A percentile compares a stretch with the other conserved stretches of the same genome.
phyloP scores from a whole-genome alignment of 2,329 filamentous ascomycete species.

The Nannizzia gypsea region DNA sequence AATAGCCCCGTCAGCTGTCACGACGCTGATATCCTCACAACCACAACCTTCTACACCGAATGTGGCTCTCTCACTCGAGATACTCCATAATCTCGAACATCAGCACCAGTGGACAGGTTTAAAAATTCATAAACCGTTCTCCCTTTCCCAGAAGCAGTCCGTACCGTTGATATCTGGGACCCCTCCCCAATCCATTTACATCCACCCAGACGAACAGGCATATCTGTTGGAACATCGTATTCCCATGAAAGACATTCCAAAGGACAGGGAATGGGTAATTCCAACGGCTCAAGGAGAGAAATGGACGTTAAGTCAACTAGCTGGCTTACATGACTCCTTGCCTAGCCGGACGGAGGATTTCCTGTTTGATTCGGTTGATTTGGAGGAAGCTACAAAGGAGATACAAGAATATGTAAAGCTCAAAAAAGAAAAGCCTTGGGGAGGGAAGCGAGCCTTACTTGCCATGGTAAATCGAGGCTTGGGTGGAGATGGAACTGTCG shows the following conservation, averaged over 20 bases:
- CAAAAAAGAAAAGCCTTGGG: slow-evolving; percentile 28
- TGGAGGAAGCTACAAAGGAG: slow-evolving; percentile 20
- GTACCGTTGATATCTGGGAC: slow-evolving; percentile 48
- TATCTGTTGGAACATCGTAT: slow-evolving; percentile 44
- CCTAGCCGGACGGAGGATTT: slow-evolving; percentile 19
- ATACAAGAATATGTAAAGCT: slow-evolving; percentile 24
- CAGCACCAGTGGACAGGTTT: slow-evolving; percentile 51
- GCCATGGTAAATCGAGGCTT: slow-evolving; percentile 42
- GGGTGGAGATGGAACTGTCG: slow-evolving; percentile 49
- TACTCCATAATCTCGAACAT: slow-evolving; percentile 52
- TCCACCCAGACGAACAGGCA: slow-evolving; percentile 54
- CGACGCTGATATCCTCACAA: slow-evolving; percentile 27
- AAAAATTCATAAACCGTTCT: slow-evolving; percentile 36
- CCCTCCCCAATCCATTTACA: slow-evolving; percentile 48
- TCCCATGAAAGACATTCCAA: slow-evolving; percentile 34
- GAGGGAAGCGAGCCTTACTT: slow-evolving; percentile 44
- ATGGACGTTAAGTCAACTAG: slow-evolving; percentile 47
- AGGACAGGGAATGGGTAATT: slow-evolving; percentile 48
- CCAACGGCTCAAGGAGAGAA: slow-evolving; percentile 48
- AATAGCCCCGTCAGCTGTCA: slow-evolving; percentile 28
- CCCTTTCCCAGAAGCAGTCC: slow-evolving; percentile 22
- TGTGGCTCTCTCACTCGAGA: slow-evolving; percentile 43
- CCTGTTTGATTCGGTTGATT: slow-evolving; percentile 14
- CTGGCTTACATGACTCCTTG: slow-evolving; percentile 46
- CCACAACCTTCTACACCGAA: slow-evolving; percentile 18